Percentiles rank a stretch among this genome's conserved stretches.
Conservation (phyloP, 176 grass and related monocot species). For the Aegilops speltoides region DNA sequence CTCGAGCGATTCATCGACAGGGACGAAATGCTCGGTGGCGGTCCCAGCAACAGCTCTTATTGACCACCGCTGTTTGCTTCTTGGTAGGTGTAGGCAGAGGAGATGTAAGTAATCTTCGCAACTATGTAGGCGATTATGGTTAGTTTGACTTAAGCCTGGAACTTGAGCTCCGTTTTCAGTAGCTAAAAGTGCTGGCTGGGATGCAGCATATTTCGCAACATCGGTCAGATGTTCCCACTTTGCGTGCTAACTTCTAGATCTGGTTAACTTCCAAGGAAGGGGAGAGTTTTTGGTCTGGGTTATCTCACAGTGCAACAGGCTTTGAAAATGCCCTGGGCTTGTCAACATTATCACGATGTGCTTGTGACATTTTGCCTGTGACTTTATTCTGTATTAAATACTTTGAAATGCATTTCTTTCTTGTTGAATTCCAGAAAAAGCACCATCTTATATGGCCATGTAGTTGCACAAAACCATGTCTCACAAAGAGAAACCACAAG, state of each 20-base stretch:
- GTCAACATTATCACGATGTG: background rate
- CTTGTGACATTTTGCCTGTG: background rate
- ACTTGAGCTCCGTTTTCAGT: background rate
- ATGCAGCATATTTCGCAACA: background rate
- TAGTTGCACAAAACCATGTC: background rate
- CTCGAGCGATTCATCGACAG: conserved; percentile 90
- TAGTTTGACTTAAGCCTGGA: background rate
- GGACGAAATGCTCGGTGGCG: conserved; percentile 69
- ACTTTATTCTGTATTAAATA: background rate
- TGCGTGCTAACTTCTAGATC: conserved; percentile 4
- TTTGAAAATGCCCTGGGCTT: background rate
- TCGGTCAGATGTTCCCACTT: background rate
- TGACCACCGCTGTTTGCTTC: conserved; percentile 21
- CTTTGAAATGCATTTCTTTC: background rate
- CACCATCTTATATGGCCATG: background rate
- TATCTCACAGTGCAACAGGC: background rate
- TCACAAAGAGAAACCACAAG: too few relatives aligned
- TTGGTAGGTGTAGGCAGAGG: conserved; percentile 21
- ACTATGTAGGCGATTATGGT: conserved; percentile 1
- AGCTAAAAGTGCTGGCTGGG: background rate
- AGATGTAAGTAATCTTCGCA: conserved; percentile 27
- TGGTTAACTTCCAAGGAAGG: background rate
- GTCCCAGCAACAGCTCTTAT: conserved; percentile 37
- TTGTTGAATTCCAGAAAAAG: background rate
- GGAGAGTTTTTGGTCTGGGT: background rate